phyloP scores from a whole-genome alignment of 1,284 basidiomycete genomes.

The Peniophora sp. region DNA sequence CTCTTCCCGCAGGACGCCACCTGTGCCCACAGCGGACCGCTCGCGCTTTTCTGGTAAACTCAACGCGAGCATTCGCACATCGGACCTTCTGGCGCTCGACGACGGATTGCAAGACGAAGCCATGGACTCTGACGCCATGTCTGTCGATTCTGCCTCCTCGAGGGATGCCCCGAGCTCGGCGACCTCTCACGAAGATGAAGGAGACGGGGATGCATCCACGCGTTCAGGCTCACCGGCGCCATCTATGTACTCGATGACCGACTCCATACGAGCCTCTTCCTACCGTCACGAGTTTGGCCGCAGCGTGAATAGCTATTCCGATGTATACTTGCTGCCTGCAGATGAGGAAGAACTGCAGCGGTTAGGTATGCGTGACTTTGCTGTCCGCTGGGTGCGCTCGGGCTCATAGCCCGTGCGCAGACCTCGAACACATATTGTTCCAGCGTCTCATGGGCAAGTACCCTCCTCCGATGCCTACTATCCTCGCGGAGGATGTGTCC shows the following conservation, averaged over 20 bases:
- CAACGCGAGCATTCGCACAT: neutral
- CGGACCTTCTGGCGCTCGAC: neutral
- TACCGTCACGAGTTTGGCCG: slow-evolving; percentile 63
- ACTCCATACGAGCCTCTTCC: slow-evolving; percentile 48
- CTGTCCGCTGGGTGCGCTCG: neutral
- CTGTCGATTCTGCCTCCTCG: slow-evolving; percentile 26
- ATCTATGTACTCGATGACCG: slow-evolving; percentile 62
- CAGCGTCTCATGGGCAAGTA: slow-evolving; percentile 58
- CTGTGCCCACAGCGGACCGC: too few relatives aligned
- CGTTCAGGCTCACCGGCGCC: slow-evolving; percentile 57
- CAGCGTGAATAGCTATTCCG: slow-evolving; percentile 66
- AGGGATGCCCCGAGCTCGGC: slow-evolving; percentile 38
- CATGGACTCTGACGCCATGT: slow-evolving; percentile 7
- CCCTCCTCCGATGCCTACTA: slow-evolving; percentile 42
- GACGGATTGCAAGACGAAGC: slow-evolving; percentile 11
- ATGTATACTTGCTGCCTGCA: slow-evolving; percentile 67
- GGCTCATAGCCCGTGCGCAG: slow-evolving; percentile 24
- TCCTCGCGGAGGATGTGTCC: slow-evolving; percentile 51
- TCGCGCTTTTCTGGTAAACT: too few relatives aligned
- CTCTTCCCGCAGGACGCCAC: too few relatives aligned
- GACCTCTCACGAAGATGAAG: slow-evolving; percentile 18
- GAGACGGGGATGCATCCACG: slow-evolving; percentile 25
- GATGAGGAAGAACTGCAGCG: slow-evolving; percentile 68
- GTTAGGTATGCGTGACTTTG: slow-evolving; percentile 35
- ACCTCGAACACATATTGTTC: slow-evolving; percentile 61